These are phyloP conservation scores for Pilobolus umbonatus DNA, from an alignment of 192 early-diverging fungal genomes.

Conservation along the genomic window DNA sequence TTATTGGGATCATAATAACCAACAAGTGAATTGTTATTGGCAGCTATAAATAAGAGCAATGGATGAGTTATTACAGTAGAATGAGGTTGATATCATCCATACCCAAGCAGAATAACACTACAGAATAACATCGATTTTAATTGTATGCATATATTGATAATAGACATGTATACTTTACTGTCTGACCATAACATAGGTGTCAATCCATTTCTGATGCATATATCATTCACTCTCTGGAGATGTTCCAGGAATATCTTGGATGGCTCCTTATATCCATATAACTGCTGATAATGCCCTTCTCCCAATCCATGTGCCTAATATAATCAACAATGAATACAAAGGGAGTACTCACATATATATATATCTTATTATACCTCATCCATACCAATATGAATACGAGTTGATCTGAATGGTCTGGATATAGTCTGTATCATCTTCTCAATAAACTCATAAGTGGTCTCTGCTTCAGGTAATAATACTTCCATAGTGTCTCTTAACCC, in stretches of 20 bases:
- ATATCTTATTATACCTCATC: constrained; percentile 58
- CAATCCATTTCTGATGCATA: constrained; percentile 57
- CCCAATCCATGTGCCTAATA: constrained; percentile 67
- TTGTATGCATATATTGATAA: background rate
- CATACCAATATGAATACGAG: constrained; percentile 82
- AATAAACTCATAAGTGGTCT: constrained; percentile 76
- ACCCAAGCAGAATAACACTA: constrained; percentile 27
- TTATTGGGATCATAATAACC: constrained; percentile 76
- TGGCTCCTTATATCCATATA: constrained; percentile 72
- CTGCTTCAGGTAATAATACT: constrained; percentile 64
- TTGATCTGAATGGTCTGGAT: constrained; percentile 65
- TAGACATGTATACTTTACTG: constrained; percentile 44
- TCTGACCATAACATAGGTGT: constrained; percentile 88
- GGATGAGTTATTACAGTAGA: background rate
- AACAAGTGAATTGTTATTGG: constrained; percentile 74
- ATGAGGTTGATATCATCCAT: background rate
- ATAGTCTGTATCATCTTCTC: constrained; percentile 66
- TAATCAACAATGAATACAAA: background rate
- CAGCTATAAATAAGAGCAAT: constrained; percentile 50
- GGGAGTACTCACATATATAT: background rate
- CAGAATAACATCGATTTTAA: background rate
- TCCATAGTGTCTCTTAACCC: constrained; percentile 76
- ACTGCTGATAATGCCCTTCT: constrained; percentile 72
- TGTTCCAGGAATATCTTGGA: constrained; percentile 75
- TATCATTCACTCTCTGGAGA: constrained; percentile 62